phyloP scores from a whole-genome alignment of 2,329 filamentous ascomycete genomes.

The Nemania sp. region DNA sequence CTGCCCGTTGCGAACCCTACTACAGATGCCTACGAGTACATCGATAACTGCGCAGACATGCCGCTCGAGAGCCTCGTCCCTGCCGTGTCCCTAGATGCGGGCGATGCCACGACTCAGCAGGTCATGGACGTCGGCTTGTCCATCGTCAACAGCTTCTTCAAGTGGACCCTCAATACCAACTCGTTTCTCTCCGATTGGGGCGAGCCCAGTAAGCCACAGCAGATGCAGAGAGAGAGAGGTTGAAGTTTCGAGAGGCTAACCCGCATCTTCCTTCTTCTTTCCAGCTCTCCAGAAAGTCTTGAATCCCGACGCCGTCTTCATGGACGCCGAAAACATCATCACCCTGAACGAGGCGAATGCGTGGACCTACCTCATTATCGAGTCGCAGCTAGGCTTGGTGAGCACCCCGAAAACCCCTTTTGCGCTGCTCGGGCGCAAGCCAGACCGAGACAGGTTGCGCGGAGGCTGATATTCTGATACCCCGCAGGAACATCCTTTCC shows the following conservation, averaged over 20 bases:
- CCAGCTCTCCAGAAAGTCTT: conserved; percentile 43
- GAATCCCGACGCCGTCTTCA: conserved; percentile 33
- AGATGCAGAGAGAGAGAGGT: background rate
- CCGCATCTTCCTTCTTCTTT: background rate
- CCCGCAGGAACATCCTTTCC: conserved; percentile 46
- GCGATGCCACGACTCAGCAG: conserved; percentile 32
- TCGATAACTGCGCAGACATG: conserved; percentile 45
- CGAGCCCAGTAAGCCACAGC: conserved; percentile 45
- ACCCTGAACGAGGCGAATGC: conserved; percentile 37
- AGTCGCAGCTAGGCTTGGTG: conserved; percentile 33
- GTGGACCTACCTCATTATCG: conserved; percentile 46
- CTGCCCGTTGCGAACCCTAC: conserved; percentile 28
- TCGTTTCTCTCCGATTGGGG: conserved; percentile 54
- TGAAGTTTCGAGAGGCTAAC: conserved; percentile 8
- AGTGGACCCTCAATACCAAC: conserved; percentile 55
- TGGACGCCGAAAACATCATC: conserved; percentile 39
- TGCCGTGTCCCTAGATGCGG: conserved; percentile 42
- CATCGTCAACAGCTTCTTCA: conserved; percentile 45
- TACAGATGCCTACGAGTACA: conserved; percentile 17
- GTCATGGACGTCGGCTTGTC: conserved; percentile 38
- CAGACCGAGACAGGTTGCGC: background rate
- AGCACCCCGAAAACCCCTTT: conserved; percentile 2
- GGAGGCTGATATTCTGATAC: conserved; percentile 8
- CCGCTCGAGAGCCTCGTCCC: conserved; percentile 43
- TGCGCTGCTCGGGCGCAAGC: conserved; percentile 4